phyloP scores from a whole-genome alignment of 495 filamentous ascomycete genomes.

The Pyronema omphalodes region DNA sequence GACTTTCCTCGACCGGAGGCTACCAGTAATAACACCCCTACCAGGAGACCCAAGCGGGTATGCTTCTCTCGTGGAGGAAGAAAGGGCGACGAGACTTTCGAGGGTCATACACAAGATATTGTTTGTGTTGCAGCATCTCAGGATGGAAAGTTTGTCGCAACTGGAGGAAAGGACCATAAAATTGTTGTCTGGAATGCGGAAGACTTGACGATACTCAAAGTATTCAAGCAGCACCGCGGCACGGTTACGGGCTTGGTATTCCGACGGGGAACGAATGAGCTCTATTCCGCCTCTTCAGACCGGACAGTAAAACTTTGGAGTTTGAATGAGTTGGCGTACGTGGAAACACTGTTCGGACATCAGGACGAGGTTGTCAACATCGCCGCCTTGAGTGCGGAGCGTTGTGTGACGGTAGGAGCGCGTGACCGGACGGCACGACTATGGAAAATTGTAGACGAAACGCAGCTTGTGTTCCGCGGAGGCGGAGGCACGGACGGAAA shows the following conservation, averaged over 20 bases:
- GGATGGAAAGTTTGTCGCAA: slow-evolving; percentile 77
- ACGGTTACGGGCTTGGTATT: slow-evolving; percentile 71
- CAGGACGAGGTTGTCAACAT: slow-evolving; percentile 76
- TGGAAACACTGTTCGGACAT: slow-evolving; percentile 92
- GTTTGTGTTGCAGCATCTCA: slow-evolving; percentile 68
- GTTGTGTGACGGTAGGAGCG: slow-evolving; percentile 76
- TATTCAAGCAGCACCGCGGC: slow-evolving; percentile 84
- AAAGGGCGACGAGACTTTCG: slow-evolving; percentile 23
- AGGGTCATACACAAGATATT: slow-evolving; percentile 61
- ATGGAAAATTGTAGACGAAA: slow-evolving; percentile 95
- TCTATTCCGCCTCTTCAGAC: slow-evolving; percentile 76
- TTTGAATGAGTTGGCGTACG: slow-evolving; percentile 65
- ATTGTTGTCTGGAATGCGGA: slow-evolving; percentile 74
- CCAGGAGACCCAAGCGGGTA: slow-evolving; percentile 58
- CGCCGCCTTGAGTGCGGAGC: slow-evolving; percentile 63
- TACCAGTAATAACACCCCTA: slow-evolving; percentile 11
- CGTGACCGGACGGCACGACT: slow-evolving; percentile 82
- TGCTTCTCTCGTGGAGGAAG: slow-evolving; percentile 45
- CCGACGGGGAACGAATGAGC: slow-evolving; percentile 71
- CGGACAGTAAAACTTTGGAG: slow-evolving; percentile 81
- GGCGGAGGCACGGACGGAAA: slow-evolving; percentile 43
- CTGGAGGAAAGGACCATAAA: slow-evolving; percentile 64
- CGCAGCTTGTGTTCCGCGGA: slow-evolving; percentile 84
- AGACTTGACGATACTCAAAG: slow-evolving; percentile 54
- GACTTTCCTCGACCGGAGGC: slow-evolving; percentile 17